Evolutionary conservation across 2,329 filamentous ascomycete species (phyloP), one percentile per base, ranked within the genome.

Genomic region (Neonectria magnoliae): DNA sequence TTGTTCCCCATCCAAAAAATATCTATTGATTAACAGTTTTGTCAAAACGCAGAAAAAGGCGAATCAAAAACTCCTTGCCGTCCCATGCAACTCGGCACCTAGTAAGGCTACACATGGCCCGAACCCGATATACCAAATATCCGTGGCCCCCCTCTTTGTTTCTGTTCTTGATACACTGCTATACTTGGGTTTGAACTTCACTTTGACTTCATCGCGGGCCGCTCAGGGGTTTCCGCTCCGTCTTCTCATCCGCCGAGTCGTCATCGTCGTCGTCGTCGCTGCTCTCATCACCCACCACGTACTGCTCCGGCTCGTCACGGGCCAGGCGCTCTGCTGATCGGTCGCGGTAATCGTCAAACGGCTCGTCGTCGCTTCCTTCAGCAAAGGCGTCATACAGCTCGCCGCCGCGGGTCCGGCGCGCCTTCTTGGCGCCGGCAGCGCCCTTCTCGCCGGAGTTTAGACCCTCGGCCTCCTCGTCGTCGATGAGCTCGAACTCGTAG

Each of bases 321-420:
- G 73, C 71, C 36, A 78, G 57, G 53, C 75, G 66, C 18, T 76
- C 75, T 7, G 67, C 67, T n/a, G 78, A 77, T 9, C 71, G 72
- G 41, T 83, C 82, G 14, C 81, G 82, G 36, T 82, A 83, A 50
- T 74, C 77, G 5, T 81, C 81, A 42, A 82, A 80, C 33, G 84
- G 83, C 61, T 80, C 94, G 62, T 95, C 95, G 25, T 87, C 86
- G 65, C 87, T 89, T 57, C 94, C 95, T 16, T 93, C 94, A 0
- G 96, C 96, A 84, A 99, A 99, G 5, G 96, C 96, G 83, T 99
- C 96, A 78, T 99, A 99, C 48, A 99, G 82, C 81, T 98, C 95
- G 29, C 95, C 94, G 2, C 93, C 96, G 20, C 93, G 79, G 56
- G 85, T 84, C 69, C 87, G 84, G 62, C 83, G 82, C 18, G 81